phyloP scores from a whole-genome alignment of 2,329 filamentous ascomycete species.

The Rutstroemia sp. region DNA sequence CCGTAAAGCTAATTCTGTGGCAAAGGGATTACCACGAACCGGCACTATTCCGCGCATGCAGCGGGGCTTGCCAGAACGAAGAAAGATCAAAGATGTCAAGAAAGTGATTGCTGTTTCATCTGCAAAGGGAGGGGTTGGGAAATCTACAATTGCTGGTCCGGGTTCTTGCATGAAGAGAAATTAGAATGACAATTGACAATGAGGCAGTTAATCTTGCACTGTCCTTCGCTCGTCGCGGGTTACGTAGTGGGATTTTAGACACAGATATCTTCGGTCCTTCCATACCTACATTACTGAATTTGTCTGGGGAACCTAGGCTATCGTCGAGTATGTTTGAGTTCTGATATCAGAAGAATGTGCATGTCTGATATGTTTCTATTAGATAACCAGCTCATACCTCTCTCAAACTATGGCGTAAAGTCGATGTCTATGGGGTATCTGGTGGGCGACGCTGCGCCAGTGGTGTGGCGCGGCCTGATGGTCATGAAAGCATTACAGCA shows the following conservation, averaged over 20 bases:
- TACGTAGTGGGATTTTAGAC: slow-evolving; percentile 81
- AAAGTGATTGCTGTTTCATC: slow-evolving; percentile 97
- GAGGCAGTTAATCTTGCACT: slow-evolving; percentile 69
- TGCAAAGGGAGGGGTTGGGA: slow-evolving; percentile 96
- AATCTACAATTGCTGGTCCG: slow-evolving; percentile 81
- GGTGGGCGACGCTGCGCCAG: slow-evolving; percentile 68
- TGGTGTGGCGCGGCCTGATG: slow-evolving; percentile 96
- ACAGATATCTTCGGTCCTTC: slow-evolving; percentile 96
- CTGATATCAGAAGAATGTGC: slow-evolving; percentile 1
- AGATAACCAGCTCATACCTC: slow-evolving; percentile 76
- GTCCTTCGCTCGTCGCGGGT: slow-evolving; percentile 73
- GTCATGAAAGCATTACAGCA: slow-evolving; percentile 96
- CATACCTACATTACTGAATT: slow-evolving; percentile 80
- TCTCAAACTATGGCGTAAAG: slow-evolving; percentile 92
- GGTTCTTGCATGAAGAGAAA: slow-evolving; percentile 3
- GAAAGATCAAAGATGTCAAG: slow-evolving; percentile 73
- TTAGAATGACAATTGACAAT: not conserved
- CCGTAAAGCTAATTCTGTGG: not conserved
- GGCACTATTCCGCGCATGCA: slow-evolving; percentile 69
- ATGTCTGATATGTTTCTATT: slow-evolving; percentile 23
- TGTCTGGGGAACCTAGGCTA: slow-evolving; percentile 71
- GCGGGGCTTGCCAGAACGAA: slow-evolving; percentile 71
- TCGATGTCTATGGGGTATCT: slow-evolving; percentile 99
- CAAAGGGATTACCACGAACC: slow-evolving; percentile 74
- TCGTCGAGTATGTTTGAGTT: slow-evolving; percentile 52